Evolutionary conservation across 2,329 filamentous ascomycete genomes (phyloP).

Genomic region (Celoporthe dispersa): DNA sequence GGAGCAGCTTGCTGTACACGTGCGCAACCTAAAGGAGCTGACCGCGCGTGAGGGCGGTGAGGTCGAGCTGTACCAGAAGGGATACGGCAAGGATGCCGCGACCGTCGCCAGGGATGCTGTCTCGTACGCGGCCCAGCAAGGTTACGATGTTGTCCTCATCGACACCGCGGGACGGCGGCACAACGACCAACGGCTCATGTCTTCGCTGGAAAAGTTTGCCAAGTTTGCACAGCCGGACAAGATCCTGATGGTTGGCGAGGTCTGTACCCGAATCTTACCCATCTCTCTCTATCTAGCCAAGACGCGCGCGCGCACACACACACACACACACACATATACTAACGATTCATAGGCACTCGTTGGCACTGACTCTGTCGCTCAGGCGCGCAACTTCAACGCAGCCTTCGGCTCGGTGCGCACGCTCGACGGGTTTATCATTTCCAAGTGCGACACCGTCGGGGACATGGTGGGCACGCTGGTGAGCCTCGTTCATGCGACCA

Average conservation of each 20-base stretch:
- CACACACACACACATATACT: background rate
- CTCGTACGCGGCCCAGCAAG: conserved; percentile 71
- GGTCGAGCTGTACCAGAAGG: conserved; percentile 94
- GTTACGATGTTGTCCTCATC: conserved; percentile 92
- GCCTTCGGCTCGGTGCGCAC: conserved; percentile 81
- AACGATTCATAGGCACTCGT: conserved; percentile 71
- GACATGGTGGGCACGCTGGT: conserved; percentile 97
- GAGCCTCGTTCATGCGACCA: conserved; percentile 95
- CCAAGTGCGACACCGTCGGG: conserved; percentile 98
- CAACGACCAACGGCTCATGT: conserved; percentile 96
- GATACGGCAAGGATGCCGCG: conserved; percentile 96
- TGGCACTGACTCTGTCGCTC: conserved; percentile 91
- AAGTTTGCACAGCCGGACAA: conserved; percentile 96
- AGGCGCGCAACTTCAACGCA: conserved; percentile 94
- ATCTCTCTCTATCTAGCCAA: background rate
- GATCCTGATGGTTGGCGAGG: conserved; percentile 87
- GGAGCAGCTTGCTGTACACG: conserved; percentile 94
- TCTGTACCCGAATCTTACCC: conserved; percentile 38
- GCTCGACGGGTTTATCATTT: conserved; percentile 97
- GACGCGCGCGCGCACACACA: background rate
- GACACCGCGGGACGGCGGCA: conserved; percentile 94
- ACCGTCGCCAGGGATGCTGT: conserved; percentile 95
- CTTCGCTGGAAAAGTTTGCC: conserved; percentile 93
- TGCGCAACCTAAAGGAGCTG: conserved; percentile 89
- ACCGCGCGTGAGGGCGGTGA: conserved; percentile 80